These are phyloP conservation scores for Nothomitra cinnamomea DNA, from an alignment of 2,329 filamentous ascomycete species.

Conservation along the genomic window DNA sequence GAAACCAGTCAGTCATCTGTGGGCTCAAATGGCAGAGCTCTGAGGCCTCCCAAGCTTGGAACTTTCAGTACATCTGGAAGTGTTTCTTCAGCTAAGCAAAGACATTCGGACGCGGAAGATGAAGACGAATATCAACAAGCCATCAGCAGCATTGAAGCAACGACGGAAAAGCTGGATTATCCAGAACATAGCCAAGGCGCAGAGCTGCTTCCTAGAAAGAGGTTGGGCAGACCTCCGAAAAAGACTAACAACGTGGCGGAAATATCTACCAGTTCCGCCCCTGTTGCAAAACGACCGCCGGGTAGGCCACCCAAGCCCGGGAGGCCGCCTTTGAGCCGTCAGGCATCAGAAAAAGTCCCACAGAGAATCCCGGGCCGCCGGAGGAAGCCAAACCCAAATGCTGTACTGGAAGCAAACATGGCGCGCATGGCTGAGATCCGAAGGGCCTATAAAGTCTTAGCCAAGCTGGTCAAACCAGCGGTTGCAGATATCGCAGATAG, in stretches of 20 bases:
- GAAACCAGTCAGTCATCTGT: background rate
- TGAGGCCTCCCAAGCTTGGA: background rate
- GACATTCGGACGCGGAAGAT: constrained; percentile 1
- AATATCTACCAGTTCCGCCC: background rate
- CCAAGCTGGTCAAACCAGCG: background rate
- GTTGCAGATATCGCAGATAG: background rate
- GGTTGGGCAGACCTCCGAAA: background rate
- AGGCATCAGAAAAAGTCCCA: background rate
- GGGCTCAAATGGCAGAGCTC: background rate
- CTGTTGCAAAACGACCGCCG: background rate
- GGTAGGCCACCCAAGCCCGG: background rate
- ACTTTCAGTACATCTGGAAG: constrained; percentile 2
- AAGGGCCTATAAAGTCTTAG: background rate
- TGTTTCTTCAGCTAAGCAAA: constrained; percentile 1
- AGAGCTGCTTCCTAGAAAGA: background rate
- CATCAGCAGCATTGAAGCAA: background rate
- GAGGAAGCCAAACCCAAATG: constrained; percentile 3
- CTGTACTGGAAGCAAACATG: constrained; percentile 1
- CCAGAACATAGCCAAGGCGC: background rate
- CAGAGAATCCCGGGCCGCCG: constrained; percentile 1
- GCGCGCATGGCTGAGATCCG: background rate
- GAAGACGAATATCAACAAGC: background rate
- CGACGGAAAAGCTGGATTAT: background rate
- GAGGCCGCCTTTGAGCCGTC: background rate
- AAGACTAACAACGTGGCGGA: background rate